Percentiles rank a stretch among this genome's conserved stretches.
These are phyloP conservation scores for Diaporthe ampelina DNA, from an alignment of 2,329 filamentous ascomycete species.

Conservation along the genomic window DNA sequence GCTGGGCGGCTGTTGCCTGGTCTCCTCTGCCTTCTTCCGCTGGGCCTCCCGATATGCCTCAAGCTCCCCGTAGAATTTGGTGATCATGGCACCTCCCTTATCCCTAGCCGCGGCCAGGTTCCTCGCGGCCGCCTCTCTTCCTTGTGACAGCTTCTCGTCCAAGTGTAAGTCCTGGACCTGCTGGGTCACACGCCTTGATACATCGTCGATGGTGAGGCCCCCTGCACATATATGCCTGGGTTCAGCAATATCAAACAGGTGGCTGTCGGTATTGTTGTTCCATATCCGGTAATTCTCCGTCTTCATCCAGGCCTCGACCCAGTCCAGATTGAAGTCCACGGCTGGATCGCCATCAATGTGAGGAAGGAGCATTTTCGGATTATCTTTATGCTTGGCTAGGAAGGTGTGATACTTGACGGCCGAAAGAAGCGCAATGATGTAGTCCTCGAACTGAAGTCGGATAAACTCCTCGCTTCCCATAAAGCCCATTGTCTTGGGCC, in stretches of 20 bases:
- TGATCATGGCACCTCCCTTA: conserved; percentile 89
- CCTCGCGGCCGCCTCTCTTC: conserved; percentile 87
- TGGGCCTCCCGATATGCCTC: conserved; percentile 84
- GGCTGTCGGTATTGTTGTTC: conserved; percentile 82
- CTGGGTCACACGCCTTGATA: conserved; percentile 89
- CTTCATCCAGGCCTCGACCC: conserved; percentile 86
- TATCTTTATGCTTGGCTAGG: conserved; percentile 64
- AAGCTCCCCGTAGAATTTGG: conserved; percentile 90
- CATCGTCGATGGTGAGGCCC: conserved; percentile 92
- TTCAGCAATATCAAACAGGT: conserved; percentile 94
- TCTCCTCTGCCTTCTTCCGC: conserved; percentile 72
- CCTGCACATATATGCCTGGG: conserved; percentile 94
- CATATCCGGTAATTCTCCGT: conserved; percentile 96
- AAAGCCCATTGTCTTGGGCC: conserved; percentile 95
- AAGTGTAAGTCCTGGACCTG: conserved; percentile 95
- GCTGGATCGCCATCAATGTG: conserved; percentile 87
- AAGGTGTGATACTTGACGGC: conserved; percentile 90
- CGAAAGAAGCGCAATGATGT: conserved; percentile 89
- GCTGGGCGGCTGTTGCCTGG: conserved; percentile 47
- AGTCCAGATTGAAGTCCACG: conserved; percentile 85
- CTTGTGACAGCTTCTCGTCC: conserved; percentile 88
- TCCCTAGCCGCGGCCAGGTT: conserved; percentile 90
- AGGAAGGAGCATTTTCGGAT: conserved; percentile 73
- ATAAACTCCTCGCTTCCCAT: conserved; percentile 98
- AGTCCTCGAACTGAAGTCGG: conserved; percentile 96